Base-by-base conservation (phyloP, 306 rosid species). In the Prunus kanzakura region DNA sequence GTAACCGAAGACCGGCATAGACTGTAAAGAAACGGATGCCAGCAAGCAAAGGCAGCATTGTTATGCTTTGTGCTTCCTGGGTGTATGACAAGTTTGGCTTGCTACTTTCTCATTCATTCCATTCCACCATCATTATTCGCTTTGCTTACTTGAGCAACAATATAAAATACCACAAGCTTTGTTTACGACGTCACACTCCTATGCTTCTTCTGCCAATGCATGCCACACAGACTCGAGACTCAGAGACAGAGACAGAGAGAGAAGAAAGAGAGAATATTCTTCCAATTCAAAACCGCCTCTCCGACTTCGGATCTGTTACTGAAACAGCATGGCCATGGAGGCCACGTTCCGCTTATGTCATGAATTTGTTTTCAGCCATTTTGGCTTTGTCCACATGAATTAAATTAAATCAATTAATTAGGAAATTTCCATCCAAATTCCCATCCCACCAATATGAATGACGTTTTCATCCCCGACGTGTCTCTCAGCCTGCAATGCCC, bases 391-490 rank as follows among this genome's bases (percentile, higher is more conserved):
- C 64, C 62, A 14, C 29, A 11, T 23, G 16, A 58, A 58, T 23
- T 58, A 8, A 23, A 20, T 58, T 58, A 20, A 60, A 23, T 13
- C 5, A 25, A 60, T 8, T 3, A 22, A 3, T 60, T 25, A 25
- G 13, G 12, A 23, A 13, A 60, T 13, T 25, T 60, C 65, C 64
- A 60, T 16, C 67, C 14, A 16, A 16, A 29, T 30, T 29, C 13
- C 67, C 4, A 62, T 6, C 67, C 35, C 35, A 41, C 77, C 63
- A 4, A 68, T 58, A 1, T 49, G 22, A 22, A 6, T 76, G 81
- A 69, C 64, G 55, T 25, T 55, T 61, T 18, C 54, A 0, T 32
- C 38, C 19, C 79, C 54, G 6, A 81, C 77, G 97, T 91, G 95
- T 89, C 85, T 49, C 46, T 74, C 30, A 38, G 61, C 43, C 85